A percentile compares a stretch with the other conserved stretches of the same genome.
phyloP scores from a whole-genome alignment of 2,329 filamentous ascomycete species.

The Fonsecaea monophora region DNA sequence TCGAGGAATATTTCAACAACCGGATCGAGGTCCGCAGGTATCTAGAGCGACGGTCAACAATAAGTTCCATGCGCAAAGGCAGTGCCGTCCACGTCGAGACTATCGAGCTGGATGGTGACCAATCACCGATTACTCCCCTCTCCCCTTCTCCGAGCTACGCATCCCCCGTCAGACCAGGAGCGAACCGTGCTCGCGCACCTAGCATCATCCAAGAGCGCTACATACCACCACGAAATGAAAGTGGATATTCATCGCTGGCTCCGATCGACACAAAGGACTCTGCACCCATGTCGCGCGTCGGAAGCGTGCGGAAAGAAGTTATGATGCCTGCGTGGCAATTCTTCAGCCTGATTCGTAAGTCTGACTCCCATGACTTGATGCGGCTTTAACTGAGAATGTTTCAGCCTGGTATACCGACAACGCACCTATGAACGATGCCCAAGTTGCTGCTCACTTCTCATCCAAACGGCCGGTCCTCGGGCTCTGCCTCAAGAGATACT shows the following conservation, averaged over 20 bases:
- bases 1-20: conserved; percentile 95
- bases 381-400: conserved; percentile 49
- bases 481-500: conserved; percentile 91
- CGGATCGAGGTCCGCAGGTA: conserved; percentile 86
- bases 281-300: conserved; percentile 43
- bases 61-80: conserved; percentile 54
- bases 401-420: conserved; percentile 84
- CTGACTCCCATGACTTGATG: conserved; percentile 15
- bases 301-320: conserved; percentile 73
- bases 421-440: conserved; percentile 69
- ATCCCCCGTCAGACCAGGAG: conserved; percentile 39
- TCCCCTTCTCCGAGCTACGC: conserved; percentile 45
- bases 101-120: conserved; percentile 46
- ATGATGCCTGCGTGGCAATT: conserved; percentile 98
- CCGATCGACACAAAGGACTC: conserved; percentile 44
- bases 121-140: conserved; percentile 43
- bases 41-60: conserved; percentile 66
- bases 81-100: conserved; percentile 51
- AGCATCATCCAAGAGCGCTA: conserved; percentile 56
- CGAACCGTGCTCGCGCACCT: conserved; percentile 42
- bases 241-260: conserved; percentile 46
- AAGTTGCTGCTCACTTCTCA: conserved; percentile 88
- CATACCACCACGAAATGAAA: conserved; percentile 53
- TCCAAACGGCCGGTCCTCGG: conserved; percentile 83
- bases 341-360: conserved; percentile 86